A percentile compares a stretch with the other conserved stretches of the same genome.
Conservation (phyloP, 192 early-diverging fungal species). For the Rhizoclosmatium globosum region DNA sequence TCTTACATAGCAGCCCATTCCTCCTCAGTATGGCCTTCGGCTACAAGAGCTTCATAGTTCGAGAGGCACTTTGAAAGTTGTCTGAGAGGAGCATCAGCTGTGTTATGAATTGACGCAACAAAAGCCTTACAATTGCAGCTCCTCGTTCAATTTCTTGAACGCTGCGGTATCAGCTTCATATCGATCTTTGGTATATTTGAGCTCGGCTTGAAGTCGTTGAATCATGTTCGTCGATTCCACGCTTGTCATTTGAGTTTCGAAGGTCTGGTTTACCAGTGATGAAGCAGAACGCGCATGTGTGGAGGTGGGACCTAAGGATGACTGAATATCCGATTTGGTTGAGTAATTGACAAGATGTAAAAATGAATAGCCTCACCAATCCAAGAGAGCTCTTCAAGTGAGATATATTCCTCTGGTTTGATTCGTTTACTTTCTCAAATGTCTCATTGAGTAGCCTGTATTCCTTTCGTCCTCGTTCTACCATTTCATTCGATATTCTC, state of each 20-base stretch:
- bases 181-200: neutral
- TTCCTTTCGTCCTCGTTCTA: slow-evolving; percentile 6
- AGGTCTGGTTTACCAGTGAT: neutral
- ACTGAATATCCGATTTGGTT: neutral
- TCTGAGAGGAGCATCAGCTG: neutral
- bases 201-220: neutral
- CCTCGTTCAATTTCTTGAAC: slow-evolving; percentile 8
- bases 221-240: neutral
- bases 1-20: slow-evolving; percentile 22
- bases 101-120: neutral
- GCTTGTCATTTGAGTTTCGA: neutral
- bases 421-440: slow-evolving; percentile 16
- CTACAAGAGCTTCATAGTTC: neutral
- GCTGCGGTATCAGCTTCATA: slow-evolving; percentile 3
- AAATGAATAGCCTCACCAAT: neutral
- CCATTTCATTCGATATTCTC: slow-evolving; percentile 17
- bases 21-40: slow-evolving; percentile 2
- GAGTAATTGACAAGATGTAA: neutral
- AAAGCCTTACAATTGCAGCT: slow-evolving; percentile 3
- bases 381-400: slow-evolving; percentile 11
- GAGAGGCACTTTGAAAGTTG: slow-evolving; percentile 2
- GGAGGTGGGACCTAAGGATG: neutral
- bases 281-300: neutral
- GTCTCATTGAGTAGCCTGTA: slow-evolving; percentile 25
- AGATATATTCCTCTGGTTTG: slow-evolving; percentile 10